Conservation (phyloP, 1,284 basidiomycete species). For the Ceratobasidium sp. region DNA sequence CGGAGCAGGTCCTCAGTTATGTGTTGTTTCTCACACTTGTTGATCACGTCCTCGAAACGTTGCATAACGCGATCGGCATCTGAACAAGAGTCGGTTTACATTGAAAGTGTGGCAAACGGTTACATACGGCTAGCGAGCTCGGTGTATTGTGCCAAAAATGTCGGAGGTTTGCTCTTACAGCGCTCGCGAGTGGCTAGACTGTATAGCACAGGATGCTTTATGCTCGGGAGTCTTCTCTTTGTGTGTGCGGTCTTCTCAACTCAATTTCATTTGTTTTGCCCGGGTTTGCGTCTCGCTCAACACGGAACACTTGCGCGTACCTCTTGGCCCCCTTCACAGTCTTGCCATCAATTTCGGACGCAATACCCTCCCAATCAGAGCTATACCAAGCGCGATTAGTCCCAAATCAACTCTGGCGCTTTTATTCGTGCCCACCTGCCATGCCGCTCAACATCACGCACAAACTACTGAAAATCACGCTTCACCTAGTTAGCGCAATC, state of each 20-base stretch:
- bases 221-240: too few relatives aligned
- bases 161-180: too few relatives aligned
- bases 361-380: conserved; percentile 81
- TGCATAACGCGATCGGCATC: conserved; percentile 87
- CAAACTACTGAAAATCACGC: conserved; percentile 93
- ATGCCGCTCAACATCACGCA: conserved; percentile 86
- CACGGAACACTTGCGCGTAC: conserved; percentile 88
- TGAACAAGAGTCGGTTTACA: conserved; percentile 51
- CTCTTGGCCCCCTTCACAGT: conserved; percentile 81
- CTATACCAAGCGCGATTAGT: conserved; percentile 57
- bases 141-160: conserved; percentile 77
- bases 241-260: too few relatives aligned
- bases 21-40: conserved; percentile 87
- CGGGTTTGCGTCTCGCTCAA: too few relatives aligned
- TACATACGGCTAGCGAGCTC: conserved; percentile 77
- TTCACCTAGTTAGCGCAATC: conserved; percentile 94
- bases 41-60: conserved; percentile 85
- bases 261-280: too few relatives aligned
- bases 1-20: conserved; percentile 81
- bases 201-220: too few relatives aligned
- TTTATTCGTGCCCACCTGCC: conserved; percentile 72
- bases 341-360: conserved; percentile 90
- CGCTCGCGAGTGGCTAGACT: too few relatives aligned
- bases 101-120: not conserved
- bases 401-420: not conserved